Base-by-base conservation (phyloP, 306 rosid species). In the Sechiopsis laciniata region DNA sequence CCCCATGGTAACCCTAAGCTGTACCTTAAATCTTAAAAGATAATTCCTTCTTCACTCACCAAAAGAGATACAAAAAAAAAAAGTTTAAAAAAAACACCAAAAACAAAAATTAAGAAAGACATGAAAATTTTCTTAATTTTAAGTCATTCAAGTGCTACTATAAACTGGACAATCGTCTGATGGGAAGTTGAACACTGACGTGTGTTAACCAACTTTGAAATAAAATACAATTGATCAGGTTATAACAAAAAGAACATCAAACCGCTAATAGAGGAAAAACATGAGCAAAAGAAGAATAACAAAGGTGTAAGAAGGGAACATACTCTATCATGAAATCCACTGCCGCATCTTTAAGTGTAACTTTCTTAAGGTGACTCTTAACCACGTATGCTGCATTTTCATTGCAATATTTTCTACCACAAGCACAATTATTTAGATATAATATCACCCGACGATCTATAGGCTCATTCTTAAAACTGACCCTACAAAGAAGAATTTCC, bases 401-500 rank as follows among this genome's bases (percentile, higher is more conserved):
- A 17, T 74, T 80, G 82, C 99, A 94, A 74, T 83, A 83, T 61
- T 52, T 82, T 79, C 86, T 88, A 58, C 95, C 92, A 56, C 99
- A 94, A 62, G 75, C 83, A 82, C 99, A 94, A 68, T 82, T 88
- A 78, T 86, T 89, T 83, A 94, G 72, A 67, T 89, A 94, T 74
- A 94, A 74, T 69, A 89, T 82, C 45, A 91, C 91, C 32, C 95
- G 91, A 21, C 96, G 90, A 65, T 91, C 92, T 73, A 80, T 70
- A 17, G 81, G 86, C 70, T 94, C 99, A 77, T 94, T 91, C 82
- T 70, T 89, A 77, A 91, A 94, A 75, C 19, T 78, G 80, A 82
- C 90, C 86, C 84, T 94, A 85, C 95, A 94, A 32, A 89, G 91
- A 24, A 94, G 82, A 76, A 91, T 88, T 80, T 94, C 99, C 97